Base-by-base conservation (phyloP, 1,284 basidiomycete genomes). In the Leccinum pachyderme region DNA sequence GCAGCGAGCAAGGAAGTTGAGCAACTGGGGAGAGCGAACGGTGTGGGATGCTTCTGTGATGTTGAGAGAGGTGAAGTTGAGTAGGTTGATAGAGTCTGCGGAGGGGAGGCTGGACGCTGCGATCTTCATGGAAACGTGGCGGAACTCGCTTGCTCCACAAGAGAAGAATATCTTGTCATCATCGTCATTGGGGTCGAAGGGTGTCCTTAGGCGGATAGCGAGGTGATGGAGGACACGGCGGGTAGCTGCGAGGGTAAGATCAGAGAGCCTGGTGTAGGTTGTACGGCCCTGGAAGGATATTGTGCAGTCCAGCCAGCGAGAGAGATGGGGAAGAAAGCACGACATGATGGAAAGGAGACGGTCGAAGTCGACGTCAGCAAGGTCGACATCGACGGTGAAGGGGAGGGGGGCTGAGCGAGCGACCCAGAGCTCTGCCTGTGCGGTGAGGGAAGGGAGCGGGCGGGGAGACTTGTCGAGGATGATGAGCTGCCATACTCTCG, bases 311-410 rank as follows among this genome's bases (percentile, higher is more conserved):
- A 77, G 72, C 82, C 86, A 85, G 41, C 85, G 78, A 53, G 72
- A 64, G 39, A 87, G 63, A 32, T 76, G 70, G 11, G 77, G 73
- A 1, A 89, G 69, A 41, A 87, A 73, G 8, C 83, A 84, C 0
- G 84, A 83, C 29, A 89, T 72, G 56, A 89, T 74, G 9, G 85
- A 78, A 4, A 89, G 74, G 35, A 88, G 72, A 54, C 72, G 73
- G 59, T 86, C 80, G 22, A 75, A 65, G 53, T 80, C 80, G 22
- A 75, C 65, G 53, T 80, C 73, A 13, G 70, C 54, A n/a, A 83
- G 68, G 28, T 80, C 69, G 54, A 87, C 64, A 39, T 80, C 73
- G 39, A 89, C 73, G 60, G 80, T 75, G 59, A 87, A 79, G 1
- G 74, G 74, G 25, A 87, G 75, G 0, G 80, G 79, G 8, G 67